Base-by-base conservation (phyloP, 1,284 basidiomycete species). In the Athelia psychrophila region DNA sequence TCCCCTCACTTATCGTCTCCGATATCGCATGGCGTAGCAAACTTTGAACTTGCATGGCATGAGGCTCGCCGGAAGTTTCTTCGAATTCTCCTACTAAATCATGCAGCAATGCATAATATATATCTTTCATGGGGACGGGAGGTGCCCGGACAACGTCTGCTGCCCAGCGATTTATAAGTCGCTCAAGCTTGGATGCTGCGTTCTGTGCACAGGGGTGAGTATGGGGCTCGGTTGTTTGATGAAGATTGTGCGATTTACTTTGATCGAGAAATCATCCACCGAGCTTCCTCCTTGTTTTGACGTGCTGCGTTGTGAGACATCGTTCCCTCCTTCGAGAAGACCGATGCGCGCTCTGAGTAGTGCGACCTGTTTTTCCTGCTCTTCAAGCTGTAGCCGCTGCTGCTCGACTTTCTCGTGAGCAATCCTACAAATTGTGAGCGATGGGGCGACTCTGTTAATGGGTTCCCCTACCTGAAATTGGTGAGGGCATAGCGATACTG, bases 321-420 rank as follows among this genome's bases (percentile, higher is more conserved):
- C 67, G 50, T 75, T 63, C 32, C 73, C 75, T 9, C 90, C 90
- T 66, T 93, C 90, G 44, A 92, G 75, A 3, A 84, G 67, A 10
- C 81, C 75, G 58, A 93, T 90, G 35, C 88, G 81, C 2, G 76
- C 77, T 45, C 86, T 76, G 25, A 92, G 75, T 42, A 78, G 71
- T 2, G 88, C 88, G 47, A 91, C 84, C 62, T 91, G 89, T 60
- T 83, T 77, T 59, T 93, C 90, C 65, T 92, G 90, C 64, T 90
- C 85, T 60, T 91, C 84, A 35, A 93, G 78, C 59, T 92, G 88
- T 3, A 64, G 60, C 6, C 90, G 75, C 62, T 92, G 89, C 59
- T 88, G 81, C 61, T 92, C 90, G 57, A 92, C 90, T 66, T 88
- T 89, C 66, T 91, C 84, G 72, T 92, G 90, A 19, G 90, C 90